Base-by-base conservation (phyloP, 805 yeast species). In the Candida corydali region DNA sequence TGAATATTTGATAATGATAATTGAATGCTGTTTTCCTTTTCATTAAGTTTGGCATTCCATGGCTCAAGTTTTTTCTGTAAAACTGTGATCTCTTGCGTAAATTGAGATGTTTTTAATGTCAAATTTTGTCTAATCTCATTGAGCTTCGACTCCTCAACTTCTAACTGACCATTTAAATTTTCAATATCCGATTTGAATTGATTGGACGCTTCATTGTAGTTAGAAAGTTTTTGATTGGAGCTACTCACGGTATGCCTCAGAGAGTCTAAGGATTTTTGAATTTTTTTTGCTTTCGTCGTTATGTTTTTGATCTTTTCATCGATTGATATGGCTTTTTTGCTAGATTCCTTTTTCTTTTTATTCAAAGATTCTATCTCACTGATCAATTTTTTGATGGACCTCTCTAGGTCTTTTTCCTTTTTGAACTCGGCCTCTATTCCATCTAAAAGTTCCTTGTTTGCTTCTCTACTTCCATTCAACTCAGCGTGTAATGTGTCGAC, bases 221-320 rank as follows among this genome's bases (percentile, higher is more conserved):
- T 66, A 7, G 65, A 56, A 4, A 81, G 54, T 48, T 76, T 74
- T 14, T 63, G 52, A 26, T 70, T 65, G 3, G 78, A 62, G 23
- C 75, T 67, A 1, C 61, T 55, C 5, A 77, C 49, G 0, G 73
- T 57, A 22, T 65, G 65, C 9, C 63, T 64, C 33, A 82, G 75
- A 3, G 69, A 50, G 12, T 68, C 68, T 28, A 79, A 63, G 1
- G 73, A 56, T 48, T 82, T 84, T 36, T 67, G 70, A 1, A 78
- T 64, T 48, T 83, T 85, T 46, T 72, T 75, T 29, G 67, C 68
- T 49, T 82, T 84, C 23, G 63, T 67, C 22, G 62, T 70, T 29
- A 79, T 57, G 54, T 83, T 86, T 57, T 84, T 87, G 36, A 73
- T 61, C 57, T 79, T 82, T 58, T 91, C 97, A 46, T 86, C 89